Evolutionary conservation across 352 stramenopile genomes (phyloP).

Genomic region (Globisporangium radiosum): DNA sequence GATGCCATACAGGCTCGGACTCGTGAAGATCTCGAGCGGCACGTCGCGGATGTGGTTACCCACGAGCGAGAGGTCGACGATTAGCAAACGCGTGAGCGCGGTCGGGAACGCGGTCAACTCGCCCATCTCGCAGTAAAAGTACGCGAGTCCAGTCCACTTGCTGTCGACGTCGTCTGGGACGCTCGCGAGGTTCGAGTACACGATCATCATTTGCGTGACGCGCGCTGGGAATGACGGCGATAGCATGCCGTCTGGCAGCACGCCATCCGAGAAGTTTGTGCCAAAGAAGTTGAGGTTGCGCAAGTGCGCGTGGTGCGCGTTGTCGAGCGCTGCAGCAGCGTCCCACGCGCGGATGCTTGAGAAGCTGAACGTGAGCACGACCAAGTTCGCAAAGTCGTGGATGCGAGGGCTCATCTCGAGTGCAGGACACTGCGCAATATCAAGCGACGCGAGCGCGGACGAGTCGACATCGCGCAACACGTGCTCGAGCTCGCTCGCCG

Average conservation of each 20-base stretch:
- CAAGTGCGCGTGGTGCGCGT: conserved; percentile 17
- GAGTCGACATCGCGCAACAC: conserved; percentile 18
- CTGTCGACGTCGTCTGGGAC: conserved; percentile 30
- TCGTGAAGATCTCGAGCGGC: conserved; percentile 8
- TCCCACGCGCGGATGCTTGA: conserved; percentile 24
- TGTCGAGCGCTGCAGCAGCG: conserved; percentile 15
- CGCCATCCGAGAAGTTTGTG: conserved; percentile 22
- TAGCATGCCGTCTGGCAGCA: conserved; percentile 22
- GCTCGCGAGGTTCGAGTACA: conserved; percentile 20
- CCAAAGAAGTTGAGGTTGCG: conserved; percentile 22
- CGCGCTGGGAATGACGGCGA: conserved; percentile 19
- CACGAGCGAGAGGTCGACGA: conserved; percentile 12
- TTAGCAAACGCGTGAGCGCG: background rate
- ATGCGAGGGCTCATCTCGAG: conserved; percentile 26
- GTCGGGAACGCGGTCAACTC: conserved; percentile 2
- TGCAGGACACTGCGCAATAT: conserved; percentile 28
- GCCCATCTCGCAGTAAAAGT: conserved; percentile 11
- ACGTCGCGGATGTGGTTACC: conserved; percentile 14
- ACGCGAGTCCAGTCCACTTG: conserved; percentile 17
- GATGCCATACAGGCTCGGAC: background rate
- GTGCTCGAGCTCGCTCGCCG: conserved; percentile 6
- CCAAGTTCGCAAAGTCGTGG: conserved; percentile 19
- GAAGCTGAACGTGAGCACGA: conserved; percentile 37
- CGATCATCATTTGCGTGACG: conserved; percentile 21
- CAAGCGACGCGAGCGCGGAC: conserved; percentile 15